phyloP scores from a whole-genome alignment of 2,329 filamentous ascomycete genomes.

The Sordariomycetes sp. region DNA sequence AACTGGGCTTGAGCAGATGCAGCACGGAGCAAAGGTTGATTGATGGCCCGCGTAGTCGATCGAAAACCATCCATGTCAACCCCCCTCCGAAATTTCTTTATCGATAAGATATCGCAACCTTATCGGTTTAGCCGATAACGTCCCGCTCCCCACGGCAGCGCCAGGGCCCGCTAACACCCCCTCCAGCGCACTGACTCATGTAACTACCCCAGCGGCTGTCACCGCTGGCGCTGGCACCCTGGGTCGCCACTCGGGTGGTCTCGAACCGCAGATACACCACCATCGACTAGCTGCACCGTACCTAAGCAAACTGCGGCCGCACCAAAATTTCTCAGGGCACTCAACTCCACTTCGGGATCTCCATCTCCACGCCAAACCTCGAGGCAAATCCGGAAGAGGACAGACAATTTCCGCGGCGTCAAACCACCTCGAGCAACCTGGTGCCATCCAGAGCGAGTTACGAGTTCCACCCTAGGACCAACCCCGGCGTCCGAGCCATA shows the following conservation, averaged over 20 bases:
- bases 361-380: neutral
- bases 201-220: neutral
- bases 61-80: neutral
- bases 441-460: neutral
- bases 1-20: neutral
- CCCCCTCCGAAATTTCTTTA: constrained; percentile 3
- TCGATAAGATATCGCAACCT: constrained; percentile 5
- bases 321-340: neutral
- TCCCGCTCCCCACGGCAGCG: neutral
- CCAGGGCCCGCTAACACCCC: neutral
- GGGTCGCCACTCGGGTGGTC: neutral
- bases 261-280: neutral
- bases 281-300: neutral
- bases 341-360: neutral
- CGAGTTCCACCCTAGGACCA: neutral
- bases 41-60: neutral
- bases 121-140: neutral
- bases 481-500: neutral
- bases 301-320: neutral
- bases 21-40: neutral
- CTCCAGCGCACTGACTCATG: neutral
- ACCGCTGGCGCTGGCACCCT: neutral
- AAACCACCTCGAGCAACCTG: neutral
- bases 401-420: neutral
- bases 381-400: neutral